Conservation (phyloP, 1,284 basidiomycete species). For the Apiotrichum montevideense region DNA sequence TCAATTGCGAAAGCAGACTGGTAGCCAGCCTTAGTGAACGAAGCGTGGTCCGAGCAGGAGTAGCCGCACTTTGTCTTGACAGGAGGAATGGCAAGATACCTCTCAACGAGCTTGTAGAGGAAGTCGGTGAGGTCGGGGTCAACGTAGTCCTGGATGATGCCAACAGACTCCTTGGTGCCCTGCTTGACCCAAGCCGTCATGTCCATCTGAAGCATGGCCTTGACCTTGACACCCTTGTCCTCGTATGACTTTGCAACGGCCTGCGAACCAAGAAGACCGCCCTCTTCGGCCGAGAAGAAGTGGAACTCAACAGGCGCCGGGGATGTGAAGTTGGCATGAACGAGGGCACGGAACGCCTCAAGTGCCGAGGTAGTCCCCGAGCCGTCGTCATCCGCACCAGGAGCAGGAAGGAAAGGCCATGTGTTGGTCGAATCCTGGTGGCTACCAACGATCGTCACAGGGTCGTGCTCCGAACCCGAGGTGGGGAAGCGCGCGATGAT, state of each 20-base stretch:
- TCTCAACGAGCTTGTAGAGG: conserved; percentile 62
- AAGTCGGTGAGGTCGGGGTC: conserved; percentile 64
- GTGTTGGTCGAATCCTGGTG: conserved; percentile 89
- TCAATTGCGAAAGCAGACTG: conserved; percentile 68
- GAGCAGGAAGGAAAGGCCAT: conserved; percentile 82
- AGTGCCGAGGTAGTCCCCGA: conserved; percentile 89
- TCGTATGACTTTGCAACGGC: conserved; percentile 79
- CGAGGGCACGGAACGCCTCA: conserved; percentile 77
- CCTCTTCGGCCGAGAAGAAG: conserved; percentile 93
- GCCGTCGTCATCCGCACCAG: conserved; percentile 74
- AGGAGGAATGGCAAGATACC: conserved; percentile 55
- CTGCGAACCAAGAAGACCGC: conserved; percentile 89
- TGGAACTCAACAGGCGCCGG: conserved; percentile 77
- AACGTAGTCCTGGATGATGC: conserved; percentile 83
- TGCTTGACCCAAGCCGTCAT: conserved; percentile 90
- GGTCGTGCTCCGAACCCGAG: conserved; percentile 29
- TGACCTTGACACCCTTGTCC: conserved; percentile 58
- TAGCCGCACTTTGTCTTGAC: conserved; percentile 71
- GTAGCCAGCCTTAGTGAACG: conserved; percentile 79
- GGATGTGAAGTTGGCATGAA: conserved; percentile 72
- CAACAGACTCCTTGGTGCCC: conserved; percentile 79
- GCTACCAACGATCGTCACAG: conserved; percentile 61
- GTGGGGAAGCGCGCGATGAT: conserved; percentile 61
- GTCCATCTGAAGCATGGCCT: conserved; percentile 83
- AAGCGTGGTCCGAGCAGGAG: conserved; percentile 78